phyloP scores from a whole-genome alignment of 2,329 filamentous ascomycete species.

The Sporothrix protearum region DNA sequence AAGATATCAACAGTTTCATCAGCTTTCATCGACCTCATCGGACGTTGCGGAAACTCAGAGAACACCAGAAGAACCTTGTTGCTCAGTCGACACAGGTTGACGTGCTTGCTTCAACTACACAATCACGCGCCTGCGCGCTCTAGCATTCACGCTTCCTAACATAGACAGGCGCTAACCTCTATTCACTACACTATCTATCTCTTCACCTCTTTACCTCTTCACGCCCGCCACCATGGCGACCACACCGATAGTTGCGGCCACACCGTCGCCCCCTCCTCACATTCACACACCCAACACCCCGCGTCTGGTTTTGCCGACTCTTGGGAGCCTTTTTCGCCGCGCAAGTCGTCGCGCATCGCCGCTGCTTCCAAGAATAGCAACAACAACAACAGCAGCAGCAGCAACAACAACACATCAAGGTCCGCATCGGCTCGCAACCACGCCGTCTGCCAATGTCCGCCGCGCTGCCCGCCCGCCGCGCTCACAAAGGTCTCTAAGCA shows the following conservation, averaged over 20 bases:
- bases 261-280: conserved; percentile 57
- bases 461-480: conserved; percentile 31
- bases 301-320: conserved; percentile 61
- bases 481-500: conserved; percentile 32
- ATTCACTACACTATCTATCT: neutral
- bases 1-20: neutral
- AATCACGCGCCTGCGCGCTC: neutral
- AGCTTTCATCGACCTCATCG: neutral
- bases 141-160: neutral
- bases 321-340: conserved; percentile 69
- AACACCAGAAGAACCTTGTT: neutral
- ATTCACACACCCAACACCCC: conserved; percentile 67
- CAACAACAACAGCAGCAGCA: neutral
- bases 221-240: conserved; percentile 37
- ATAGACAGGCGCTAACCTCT: neutral
- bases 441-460: conserved; percentile 39
- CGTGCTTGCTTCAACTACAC: neutral
- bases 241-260: conserved; percentile 41
- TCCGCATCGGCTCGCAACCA: conserved; percentile 46
- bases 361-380: conserved; percentile 45
- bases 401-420: neutral
- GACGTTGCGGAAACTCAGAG: neutral
- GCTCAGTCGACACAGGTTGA: neutral
- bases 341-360: conserved; percentile 64
- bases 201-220: neutral